Conservation (phyloP, 176 grass and related monocot species). For the Juncus inflexus region DNA sequence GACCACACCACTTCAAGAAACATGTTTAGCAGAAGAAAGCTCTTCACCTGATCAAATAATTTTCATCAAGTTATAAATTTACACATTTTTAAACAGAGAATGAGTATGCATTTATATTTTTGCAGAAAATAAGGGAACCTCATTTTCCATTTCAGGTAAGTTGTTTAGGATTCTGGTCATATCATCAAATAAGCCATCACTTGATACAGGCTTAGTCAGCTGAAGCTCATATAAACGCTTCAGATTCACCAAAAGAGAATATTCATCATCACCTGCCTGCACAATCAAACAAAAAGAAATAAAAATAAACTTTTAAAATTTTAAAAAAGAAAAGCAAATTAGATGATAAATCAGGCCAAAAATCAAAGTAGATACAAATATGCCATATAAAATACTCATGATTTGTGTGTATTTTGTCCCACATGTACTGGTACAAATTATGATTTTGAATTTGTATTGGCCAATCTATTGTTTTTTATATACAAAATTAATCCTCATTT, state of each 20-base stretch:
- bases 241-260: constrained; percentile 97
- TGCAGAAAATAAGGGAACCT: constrained; percentile 55
- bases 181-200: constrained; percentile 76
- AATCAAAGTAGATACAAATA: neutral
- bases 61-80: neutral
- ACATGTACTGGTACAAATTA: too few relatives aligned
- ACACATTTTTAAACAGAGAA: constrained; percentile 3
- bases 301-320: neutral
- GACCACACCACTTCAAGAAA: constrained; percentile 87
- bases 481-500: too few relatives aligned
- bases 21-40: constrained; percentile 96
- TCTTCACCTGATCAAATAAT: constrained; percentile 58
- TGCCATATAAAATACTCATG: neutral
- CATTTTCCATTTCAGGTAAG: constrained; percentile 91
- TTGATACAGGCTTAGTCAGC: constrained; percentile 59
- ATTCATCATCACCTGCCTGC: constrained; percentile 97
- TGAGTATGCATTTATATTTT: too few relatives aligned
- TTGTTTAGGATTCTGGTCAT: constrained; percentile 66
- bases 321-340: constrained; percentile 1
- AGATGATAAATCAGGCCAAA: neutral
- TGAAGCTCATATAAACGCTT: constrained; percentile 94
- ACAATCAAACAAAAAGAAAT: constrained; percentile 14
- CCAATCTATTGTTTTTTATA: too few relatives aligned
- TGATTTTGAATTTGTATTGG: too few relatives aligned
- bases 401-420: too few relatives aligned